Evolutionary conservation across 257 asterid genomes (phyloP).

Genomic region (Jacaranda copaia): DNA sequence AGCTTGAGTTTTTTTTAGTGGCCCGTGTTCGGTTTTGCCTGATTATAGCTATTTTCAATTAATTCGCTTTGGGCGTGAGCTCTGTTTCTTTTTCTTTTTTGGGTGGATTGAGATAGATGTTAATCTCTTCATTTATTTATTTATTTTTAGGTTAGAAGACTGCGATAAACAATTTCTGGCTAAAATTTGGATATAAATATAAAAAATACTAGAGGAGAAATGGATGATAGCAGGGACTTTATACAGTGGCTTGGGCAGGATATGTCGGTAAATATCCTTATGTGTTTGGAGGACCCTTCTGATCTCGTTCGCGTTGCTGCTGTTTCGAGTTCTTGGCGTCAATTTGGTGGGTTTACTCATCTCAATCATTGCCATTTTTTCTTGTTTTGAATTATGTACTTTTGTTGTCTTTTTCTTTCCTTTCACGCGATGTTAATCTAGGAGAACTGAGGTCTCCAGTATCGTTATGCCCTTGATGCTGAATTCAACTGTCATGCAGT

Average conservation of each 20-base stretch:
- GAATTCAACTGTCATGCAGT: conserved; percentile 54
- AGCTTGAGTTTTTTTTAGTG: no score
- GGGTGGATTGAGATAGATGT: conserved; percentile 8
- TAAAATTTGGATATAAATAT: conserved; percentile 3
- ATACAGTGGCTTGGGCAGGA: conserved; percentile 67
- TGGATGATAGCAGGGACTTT: conserved; percentile 62
- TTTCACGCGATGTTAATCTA: not conserved
- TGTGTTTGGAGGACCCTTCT: conserved; percentile 70
- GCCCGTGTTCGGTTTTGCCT: no score
- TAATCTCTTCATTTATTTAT: not conserved
- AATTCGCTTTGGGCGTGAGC: no score
- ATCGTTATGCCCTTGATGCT: not conserved
- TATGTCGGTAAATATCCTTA: conserved; percentile 58
- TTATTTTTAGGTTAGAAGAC: conserved; percentile 20
- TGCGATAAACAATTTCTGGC: conserved; percentile 23
- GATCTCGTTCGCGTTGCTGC: conserved; percentile 69
- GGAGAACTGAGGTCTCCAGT: not conserved
- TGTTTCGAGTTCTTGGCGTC: conserved; percentile 85
- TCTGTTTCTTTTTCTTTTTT: not conserved
- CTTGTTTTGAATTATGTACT: conserved; percentile 9
- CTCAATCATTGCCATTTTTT: not conserved
- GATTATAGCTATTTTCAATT: no score
- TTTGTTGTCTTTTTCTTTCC: not conserved
- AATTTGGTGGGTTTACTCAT: conserved; percentile 57
- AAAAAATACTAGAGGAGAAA: conserved; percentile 13